phyloP scores from a whole-genome alignment of 2,329 filamentous ascomycete genomes.

The Fusarium sp. region DNA sequence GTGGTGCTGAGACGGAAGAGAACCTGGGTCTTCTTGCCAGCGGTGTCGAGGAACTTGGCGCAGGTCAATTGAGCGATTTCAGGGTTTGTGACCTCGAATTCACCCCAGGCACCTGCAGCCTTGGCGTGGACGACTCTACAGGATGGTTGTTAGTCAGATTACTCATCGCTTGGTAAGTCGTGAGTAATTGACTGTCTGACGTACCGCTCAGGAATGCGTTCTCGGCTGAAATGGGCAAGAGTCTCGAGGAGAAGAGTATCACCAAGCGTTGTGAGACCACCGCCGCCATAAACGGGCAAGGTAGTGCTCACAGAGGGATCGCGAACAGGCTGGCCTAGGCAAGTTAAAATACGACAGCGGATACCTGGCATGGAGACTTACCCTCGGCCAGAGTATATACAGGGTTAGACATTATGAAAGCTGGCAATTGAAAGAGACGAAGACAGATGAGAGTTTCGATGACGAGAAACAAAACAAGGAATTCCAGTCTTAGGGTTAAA shows the following conservation, averaged over 20 bases:
- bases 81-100: constrained; percentile 65
- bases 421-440: background rate
- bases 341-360: background rate
- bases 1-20: constrained; percentile 79
- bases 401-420: constrained; percentile 6
- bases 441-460: background rate
- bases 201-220: constrained; percentile 12
- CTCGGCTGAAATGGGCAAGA: constrained; percentile 14
- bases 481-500: background rate
- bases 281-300: constrained; percentile 9
- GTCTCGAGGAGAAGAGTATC: constrained; percentile 16
- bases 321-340: constrained; percentile 8
- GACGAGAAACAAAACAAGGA: background rate
- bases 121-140: constrained; percentile 49
- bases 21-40: constrained; percentile 66
- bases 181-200: background rate
- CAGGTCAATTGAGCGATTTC: constrained; percentile 66
- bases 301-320: constrained; percentile 23
- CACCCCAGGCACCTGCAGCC: constrained; percentile 60
- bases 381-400: constrained; percentile 16
- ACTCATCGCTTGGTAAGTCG: background rate
- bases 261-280: constrained; percentile 15
- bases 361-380: accelerated
- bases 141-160: background rate
- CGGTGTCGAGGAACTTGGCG: constrained; percentile 62